A percentile compares a stretch with the other conserved stretches of the same genome.
phyloP scores from a whole-genome alignment of 2,329 filamentous ascomycete genomes.

The Trichocomaceae sp. region DNA sequence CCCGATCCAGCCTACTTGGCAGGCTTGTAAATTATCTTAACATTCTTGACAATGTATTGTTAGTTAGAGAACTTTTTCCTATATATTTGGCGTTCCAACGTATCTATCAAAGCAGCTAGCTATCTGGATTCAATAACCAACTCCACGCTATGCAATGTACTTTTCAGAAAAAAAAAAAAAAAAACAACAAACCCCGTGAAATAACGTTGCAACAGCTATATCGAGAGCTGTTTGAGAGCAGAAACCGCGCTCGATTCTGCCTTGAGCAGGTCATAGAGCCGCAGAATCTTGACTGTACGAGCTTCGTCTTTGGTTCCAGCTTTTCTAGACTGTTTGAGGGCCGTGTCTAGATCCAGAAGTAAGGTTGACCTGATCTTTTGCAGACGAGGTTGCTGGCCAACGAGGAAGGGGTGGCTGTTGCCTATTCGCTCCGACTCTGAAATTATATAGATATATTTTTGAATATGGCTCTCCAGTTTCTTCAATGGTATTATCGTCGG shows the following conservation, averaged over 20 bases:
- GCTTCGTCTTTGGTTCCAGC: slow-evolving; percentile 28
- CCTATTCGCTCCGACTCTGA: slow-evolving; percentile 48
- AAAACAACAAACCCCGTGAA: too few species aligned
- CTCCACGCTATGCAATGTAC: slow-evolving; percentile 41
- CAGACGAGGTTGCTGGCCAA: slow-evolving; percentile 51
- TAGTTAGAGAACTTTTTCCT: slow-evolving; percentile 24
- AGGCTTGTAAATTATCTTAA: slow-evolving; percentile 46
- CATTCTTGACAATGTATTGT: slow-evolving; percentile 38
- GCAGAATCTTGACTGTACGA: slow-evolving; percentile 50
- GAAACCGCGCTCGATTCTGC: slow-evolving; percentile 55
- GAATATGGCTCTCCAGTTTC: slow-evolving; percentile 50
- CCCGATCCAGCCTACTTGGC: slow-evolving; percentile 45
- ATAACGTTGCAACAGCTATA: slow-evolving; percentile 16
- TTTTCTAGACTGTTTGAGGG: slow-evolving; percentile 51
- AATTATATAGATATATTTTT: slow-evolving; percentile 53
- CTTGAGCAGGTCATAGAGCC: slow-evolving; percentile 56
- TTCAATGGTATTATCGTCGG: slow-evolving; percentile 30
- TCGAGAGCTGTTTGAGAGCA: slow-evolving; percentile 44
- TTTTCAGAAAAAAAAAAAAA: neutral
- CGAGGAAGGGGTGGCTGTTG: slow-evolving; percentile 56
- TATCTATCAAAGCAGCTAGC: slow-evolving; percentile 25
- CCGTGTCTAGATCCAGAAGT: slow-evolving; percentile 58
- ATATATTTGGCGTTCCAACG: slow-evolving; percentile 37
- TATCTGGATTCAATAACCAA: slow-evolving; percentile 25
- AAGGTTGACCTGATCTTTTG: slow-evolving; percentile 55